phyloP scores from a whole-genome alignment of 352 stramenopile genomes.

The Globisporangium rhizosaccharum region DNA sequence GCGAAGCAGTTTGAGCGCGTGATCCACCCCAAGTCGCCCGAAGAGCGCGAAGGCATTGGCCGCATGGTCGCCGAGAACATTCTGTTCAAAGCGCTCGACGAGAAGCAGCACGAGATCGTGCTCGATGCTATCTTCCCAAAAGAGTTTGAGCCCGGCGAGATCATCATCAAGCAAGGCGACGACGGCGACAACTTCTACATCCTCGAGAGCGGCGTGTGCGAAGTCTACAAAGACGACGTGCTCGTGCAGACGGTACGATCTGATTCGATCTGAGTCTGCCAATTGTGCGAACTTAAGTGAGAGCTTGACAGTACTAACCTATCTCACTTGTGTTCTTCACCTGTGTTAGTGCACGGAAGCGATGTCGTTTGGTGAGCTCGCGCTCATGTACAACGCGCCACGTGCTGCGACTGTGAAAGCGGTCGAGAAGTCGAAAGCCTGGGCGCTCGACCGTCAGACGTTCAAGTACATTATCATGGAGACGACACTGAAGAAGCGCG shows the following conservation, averaged over 20 bases:
- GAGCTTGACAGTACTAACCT: not conserved
- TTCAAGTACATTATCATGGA: constrained; percentile 92
- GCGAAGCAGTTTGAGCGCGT: constrained; percentile 79
- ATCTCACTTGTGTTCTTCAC: not conserved
- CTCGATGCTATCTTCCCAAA: constrained; percentile 86
- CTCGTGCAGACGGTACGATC: constrained; percentile 71
- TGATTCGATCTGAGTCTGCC: too few relatives aligned
- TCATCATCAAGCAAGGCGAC: constrained; percentile 89
- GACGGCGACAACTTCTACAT: constrained; percentile 95
- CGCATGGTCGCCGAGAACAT: constrained; percentile 87
- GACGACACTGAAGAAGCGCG: constrained; percentile 86
- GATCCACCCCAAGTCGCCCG: constrained; percentile 76
- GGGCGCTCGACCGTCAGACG: constrained; percentile 86
- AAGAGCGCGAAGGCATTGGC: constrained; percentile 71
- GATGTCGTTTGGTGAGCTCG: constrained; percentile 95
- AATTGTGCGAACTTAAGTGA: not conserved
- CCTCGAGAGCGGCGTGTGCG: constrained; percentile 89
- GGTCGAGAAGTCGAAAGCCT: constrained; percentile 88
- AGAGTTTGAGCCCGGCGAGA: constrained; percentile 69
- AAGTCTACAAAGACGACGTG: constrained; percentile 86
- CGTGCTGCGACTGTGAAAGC: constrained; percentile 94
- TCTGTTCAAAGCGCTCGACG: constrained; percentile 87
- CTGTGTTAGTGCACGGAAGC: constrained; percentile 62
- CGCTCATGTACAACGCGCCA: constrained; percentile 96
- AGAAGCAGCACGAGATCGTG: constrained; percentile 84